Conservation (phyloP, 1,284 basidiomycete genomes). For the Wolfiporia cocos region DNA sequence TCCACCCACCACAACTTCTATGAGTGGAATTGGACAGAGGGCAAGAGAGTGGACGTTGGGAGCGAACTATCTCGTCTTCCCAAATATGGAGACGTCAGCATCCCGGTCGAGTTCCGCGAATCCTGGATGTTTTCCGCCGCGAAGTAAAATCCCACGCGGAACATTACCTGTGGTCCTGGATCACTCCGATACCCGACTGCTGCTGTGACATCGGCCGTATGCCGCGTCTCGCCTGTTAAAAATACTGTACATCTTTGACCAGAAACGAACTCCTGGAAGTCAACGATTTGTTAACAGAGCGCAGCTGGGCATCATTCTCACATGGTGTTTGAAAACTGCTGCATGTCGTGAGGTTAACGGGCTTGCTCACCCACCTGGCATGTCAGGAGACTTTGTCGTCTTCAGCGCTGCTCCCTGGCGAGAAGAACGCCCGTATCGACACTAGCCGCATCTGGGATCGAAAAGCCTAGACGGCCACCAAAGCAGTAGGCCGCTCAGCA, state of each 20-base stretch:
- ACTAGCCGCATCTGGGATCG: constrained; percentile 26
- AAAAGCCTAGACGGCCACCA: constrained; percentile 22
- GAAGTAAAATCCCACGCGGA: background rate
- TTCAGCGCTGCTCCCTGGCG: constrained; percentile 3
- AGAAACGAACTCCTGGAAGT: too few species aligned
- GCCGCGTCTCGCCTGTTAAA: background rate
- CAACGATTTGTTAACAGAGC: too few species aligned
- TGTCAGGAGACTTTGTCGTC: constrained; percentile 6
- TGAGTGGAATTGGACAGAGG: too few species aligned
- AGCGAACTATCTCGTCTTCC: too few species aligned
- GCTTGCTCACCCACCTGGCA: too few species aligned
- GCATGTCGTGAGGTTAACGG: too few species aligned
- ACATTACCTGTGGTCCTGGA: background rate
- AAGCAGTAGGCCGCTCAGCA: constrained; percentile 26
- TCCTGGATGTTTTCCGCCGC: constrained; percentile 2
- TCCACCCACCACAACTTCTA: too few species aligned
- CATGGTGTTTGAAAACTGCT: too few species aligned
- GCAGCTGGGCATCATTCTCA: too few species aligned
- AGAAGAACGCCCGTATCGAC: constrained; percentile 14
- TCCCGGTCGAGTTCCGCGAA: constrained; percentile 8
- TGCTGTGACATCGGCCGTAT: background rate
- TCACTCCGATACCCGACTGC: background rate
- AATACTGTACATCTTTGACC: too few species aligned
- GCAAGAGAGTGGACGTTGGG: too few species aligned
- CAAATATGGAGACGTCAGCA: constrained; percentile 1